Conservation (phyloP, 345 rosid genomes). For the Anastatica hierochuntica region DNA sequence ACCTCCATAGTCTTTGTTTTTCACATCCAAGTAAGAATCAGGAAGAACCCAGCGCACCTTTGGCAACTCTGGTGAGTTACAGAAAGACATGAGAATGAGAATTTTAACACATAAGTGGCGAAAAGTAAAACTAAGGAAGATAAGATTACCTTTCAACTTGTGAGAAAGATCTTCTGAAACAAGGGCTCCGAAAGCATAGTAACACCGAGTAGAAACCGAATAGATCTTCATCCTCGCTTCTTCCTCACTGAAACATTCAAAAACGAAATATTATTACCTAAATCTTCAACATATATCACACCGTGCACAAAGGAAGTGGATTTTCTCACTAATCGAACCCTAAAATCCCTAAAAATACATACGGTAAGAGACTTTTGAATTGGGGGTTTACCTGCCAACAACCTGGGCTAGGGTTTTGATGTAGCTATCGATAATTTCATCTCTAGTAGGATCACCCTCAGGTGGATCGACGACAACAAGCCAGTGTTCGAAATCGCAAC, state of each 20-base stretch:
- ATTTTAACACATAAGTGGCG: neutral
- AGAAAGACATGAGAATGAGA: neutral
- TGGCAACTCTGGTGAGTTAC: constrained; percentile 50
- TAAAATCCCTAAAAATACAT: no score
- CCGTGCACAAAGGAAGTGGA: no score
- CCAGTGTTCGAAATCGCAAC: constrained; percentile 96
- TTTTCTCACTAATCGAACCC: no score
- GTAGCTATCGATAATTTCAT: constrained; percentile 69
- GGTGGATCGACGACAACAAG: constrained; percentile 76
- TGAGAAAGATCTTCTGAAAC: constrained; percentile 57
- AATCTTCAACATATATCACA: no score
- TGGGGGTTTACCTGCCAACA: constrained; percentile 54
- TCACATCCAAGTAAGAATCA: constrained; percentile 89
- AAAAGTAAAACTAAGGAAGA: neutral
- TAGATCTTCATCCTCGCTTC: constrained; percentile 86
- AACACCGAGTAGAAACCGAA: constrained; percentile 67
- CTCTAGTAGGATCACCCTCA: constrained; percentile 59
- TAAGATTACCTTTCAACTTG: constrained; percentile 58
- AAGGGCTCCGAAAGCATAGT: constrained; percentile 87
- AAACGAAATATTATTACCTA: neutral
- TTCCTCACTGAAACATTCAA: constrained; percentile 42
- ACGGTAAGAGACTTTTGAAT: neutral
- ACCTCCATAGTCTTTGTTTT: constrained; percentile 96
- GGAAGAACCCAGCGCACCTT: constrained; percentile 96
- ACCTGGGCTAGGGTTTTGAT: constrained; percentile 62